A percentile compares a stretch with the other conserved stretches of the same genome.
These are phyloP conservation scores for Helianthus annuus DNA, from an alignment of 129 eudicot genomes.

Conservation along the genomic window HanXRQr2.0-SUNRISE NC_035439.2:143558137-143558636, in stretches of 20 bases:
- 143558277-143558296: slow-evolving; percentile 93
- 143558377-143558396: slow-evolving; percentile 70
- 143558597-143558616: slow-evolving; percentile 54
- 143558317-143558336: slow-evolving; percentile 63
- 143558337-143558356: slow-evolving; percentile 85
- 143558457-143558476: background rate
- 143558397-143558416: slow-evolving; percentile 91
- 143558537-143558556: background rate
- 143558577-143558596: background rate
- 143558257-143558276: slow-evolving; percentile 74
- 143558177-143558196: slow-evolving; percentile 36
- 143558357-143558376: slow-evolving; percentile 49
- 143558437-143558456: background rate
- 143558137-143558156: slow-evolving; percentile 74
- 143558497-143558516: background rate
- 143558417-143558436: slow-evolving; percentile 75
- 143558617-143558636: slow-evolving; percentile 87
- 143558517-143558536: too few species aligned
- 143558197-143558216: background rate
- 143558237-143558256: slow-evolving; percentile 79
- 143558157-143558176: slow-evolving; percentile 53
- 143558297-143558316: slow-evolving; percentile 92
- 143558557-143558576: background rate
- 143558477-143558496: background rate
- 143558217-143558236: slow-evolving; percentile 16